Evolutionary conservation across 495 filamentous ascomycete species (phyloP).

Genomic region (Copromyces sp.): DNA sequence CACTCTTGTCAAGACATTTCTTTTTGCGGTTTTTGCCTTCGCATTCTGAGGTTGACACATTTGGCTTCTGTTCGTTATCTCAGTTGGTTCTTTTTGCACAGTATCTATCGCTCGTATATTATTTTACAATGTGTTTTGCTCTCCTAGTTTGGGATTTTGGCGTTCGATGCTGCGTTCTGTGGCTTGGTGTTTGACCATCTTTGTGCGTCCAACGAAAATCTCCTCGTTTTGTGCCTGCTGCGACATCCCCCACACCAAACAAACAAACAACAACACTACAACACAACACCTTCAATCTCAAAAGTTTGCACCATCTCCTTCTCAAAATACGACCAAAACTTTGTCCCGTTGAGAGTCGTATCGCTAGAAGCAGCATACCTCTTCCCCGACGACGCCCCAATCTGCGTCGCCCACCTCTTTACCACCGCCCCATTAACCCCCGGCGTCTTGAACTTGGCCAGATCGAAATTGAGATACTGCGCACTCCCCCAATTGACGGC

Average conservation of each 20-base stretch:
- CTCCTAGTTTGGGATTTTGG: not conserved
- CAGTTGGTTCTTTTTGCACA: not conserved
- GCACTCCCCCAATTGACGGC: slow-evolving; percentile 27
- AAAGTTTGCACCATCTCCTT: slow-evolving; percentile 22
- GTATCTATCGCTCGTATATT: no score
- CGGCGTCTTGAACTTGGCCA: slow-evolving; percentile 16
- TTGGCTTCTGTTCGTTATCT: not conserved
- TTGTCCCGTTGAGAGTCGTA: slow-evolving; percentile 18
- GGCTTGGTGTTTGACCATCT: not conserved
- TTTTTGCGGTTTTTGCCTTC: not conserved
- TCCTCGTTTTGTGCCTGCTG: no score
- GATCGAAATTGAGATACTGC: slow-evolving; percentile 29
- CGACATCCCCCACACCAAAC: no score
- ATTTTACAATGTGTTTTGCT: no score
- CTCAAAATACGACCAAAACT: slow-evolving; percentile 23
- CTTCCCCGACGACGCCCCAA: slow-evolving; percentile 16
- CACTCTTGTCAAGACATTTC: slow-evolving; percentile 16
- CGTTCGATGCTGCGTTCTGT: not conserved
- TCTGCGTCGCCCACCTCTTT: slow-evolving; percentile 26
- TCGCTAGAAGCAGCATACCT: slow-evolving; percentile 22
- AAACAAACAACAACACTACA: slow-evolving; percentile 4
- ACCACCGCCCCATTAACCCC: slow-evolving; percentile 20
- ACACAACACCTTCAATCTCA: slow-evolving; percentile 15
- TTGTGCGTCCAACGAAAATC: not conserved
- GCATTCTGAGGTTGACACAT: no score